Conservation (phyloP, 495 filamentous ascomycete genomes). For the Aspergillus hancockii region DNA sequence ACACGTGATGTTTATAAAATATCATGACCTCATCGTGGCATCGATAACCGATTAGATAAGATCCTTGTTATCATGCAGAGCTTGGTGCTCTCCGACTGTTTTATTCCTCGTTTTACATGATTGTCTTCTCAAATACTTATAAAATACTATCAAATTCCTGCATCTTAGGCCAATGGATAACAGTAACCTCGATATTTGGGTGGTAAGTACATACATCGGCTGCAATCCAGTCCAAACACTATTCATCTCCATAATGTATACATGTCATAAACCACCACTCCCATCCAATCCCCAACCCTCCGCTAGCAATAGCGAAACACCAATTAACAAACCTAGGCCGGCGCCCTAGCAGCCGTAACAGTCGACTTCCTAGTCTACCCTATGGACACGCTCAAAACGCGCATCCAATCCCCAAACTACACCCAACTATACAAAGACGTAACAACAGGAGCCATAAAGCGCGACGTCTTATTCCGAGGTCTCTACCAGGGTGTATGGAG, state of each 20-base stretch:
- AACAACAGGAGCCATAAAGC: slow-evolving; percentile 52
- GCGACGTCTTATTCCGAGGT: slow-evolving; percentile 64
- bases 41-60: slow-evolving; percentile 24
- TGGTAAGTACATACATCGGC: slow-evolving; percentile 37
- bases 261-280: too few species aligned
- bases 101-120: neutral
- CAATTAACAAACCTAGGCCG: slow-evolving; percentile 53
- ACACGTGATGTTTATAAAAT: slow-evolving; percentile 14
- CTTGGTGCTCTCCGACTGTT: neutral
- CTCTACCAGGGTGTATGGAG: slow-evolving; percentile 89
- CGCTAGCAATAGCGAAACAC: slow-evolving; percentile 4
- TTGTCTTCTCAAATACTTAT: neutral
- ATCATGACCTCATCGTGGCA: slow-evolving; percentile 17
- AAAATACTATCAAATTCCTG: too few species aligned
- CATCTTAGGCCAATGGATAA: slow-evolving; percentile 35
- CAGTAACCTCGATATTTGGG: slow-evolving; percentile 53
- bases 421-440: slow-evolving; percentile 59
- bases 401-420: slow-evolving; percentile 77
- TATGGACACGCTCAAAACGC: slow-evolving; percentile 82
- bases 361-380: slow-evolving; percentile 83
- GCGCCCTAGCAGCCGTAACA: slow-evolving; percentile 76
- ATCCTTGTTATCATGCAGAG: neutral
- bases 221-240: too few species aligned
- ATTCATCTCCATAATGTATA: too few species aligned
- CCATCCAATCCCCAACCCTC: slow-evolving; percentile 11